Base-by-base conservation (phyloP, 805 yeast species). In the Brettanomyces bruxellensis region DNA sequence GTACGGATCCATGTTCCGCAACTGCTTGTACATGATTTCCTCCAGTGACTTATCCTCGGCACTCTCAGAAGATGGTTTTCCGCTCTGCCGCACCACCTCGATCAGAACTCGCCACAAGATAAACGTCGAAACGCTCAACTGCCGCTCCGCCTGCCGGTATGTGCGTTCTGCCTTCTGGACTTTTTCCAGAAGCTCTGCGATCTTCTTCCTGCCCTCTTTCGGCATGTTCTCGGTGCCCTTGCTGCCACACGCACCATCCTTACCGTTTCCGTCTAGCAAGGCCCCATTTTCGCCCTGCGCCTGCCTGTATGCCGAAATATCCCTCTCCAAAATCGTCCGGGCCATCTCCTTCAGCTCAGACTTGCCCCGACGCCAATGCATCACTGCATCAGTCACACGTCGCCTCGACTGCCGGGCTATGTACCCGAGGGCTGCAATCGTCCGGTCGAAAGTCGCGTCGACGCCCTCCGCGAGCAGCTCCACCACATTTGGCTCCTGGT, bases 321-420 rank as follows among this genome's bases (percentile, higher is more conserved):
- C 68, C 46, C 61, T 70, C 44, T 76, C 80, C 13, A 74, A 70
- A 38, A 72, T 73, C 18, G 78, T 71, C 4, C 80, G 73, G 1
- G 84, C 79, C 63, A 75, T 68, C 28, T 78, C 76, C 2, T 95
- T 87, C 3, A 85, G 82, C 55, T 91, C 98, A 12, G 95, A 81
- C 62, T 93, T 93, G 2, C 91, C 79, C 61, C 91, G 87, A 49
- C 98, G 75, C 99, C 99, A 93, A 60, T 86, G 90, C 98, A 93
- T 90, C 49, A 93, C 95, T 5, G 95, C 88, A 62, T 93, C 99
- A 34, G 95, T 89, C 1, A 93, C 96, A 0, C 96, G 95, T 58
- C 88, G 90, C 0, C 98, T 97, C 53, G 88, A 86, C 25, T 83
- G 73, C 47, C 88, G 75, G 1, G 99, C 95, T 36, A 93, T 86